Conservation (phyloP, 2,329 filamentous ascomycete species). For the Aspergillus sp. region DNA sequence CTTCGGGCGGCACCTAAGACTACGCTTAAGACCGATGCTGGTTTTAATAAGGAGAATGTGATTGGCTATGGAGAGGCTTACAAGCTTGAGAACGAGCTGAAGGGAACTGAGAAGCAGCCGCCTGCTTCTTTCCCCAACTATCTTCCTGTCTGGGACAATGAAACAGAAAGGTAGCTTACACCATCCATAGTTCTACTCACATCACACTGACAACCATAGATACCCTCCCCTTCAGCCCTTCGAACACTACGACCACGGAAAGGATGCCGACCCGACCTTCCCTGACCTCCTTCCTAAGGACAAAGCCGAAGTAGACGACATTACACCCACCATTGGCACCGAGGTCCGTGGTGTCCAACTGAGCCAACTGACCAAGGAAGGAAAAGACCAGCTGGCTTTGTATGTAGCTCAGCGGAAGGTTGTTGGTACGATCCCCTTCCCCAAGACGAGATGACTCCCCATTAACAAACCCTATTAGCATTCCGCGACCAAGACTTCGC, state of each 20-base stretch:
- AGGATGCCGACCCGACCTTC: conserved; percentile 70
- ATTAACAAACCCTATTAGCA: conserved; percentile 39
- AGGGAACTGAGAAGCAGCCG: conserved; percentile 56
- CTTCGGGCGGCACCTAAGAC: conserved; percentile 29
- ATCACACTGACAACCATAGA: conserved; percentile 36
- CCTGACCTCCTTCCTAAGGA: conserved; percentile 64
- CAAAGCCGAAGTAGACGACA: conserved; percentile 53
- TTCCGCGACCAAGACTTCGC: conserved; percentile 76
- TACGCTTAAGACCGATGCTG: conserved; percentile 32
- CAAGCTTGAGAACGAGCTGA: conserved; percentile 54
- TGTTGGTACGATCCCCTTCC: conserved; percentile 53
- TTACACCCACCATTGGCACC: conserved; percentile 74
- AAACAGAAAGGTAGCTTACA: conserved; percentile 43
- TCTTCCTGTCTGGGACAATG: conserved; percentile 69
- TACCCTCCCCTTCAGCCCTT: conserved; percentile 67
- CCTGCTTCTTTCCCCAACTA: conserved; percentile 70
- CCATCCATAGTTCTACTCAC: no score
- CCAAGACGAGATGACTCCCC: neutral
- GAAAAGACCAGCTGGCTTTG: conserved; percentile 72
- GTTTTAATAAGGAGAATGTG: conserved; percentile 41
- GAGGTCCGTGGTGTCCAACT: conserved; percentile 73
- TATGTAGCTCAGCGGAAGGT: conserved; percentile 60
- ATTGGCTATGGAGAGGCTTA: conserved; percentile 35
- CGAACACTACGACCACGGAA: conserved; percentile 73
- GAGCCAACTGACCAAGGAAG: conserved; percentile 65